Conservation (phyloP, 306 rosid genomes). For the Cicer yamashitae region DNA sequence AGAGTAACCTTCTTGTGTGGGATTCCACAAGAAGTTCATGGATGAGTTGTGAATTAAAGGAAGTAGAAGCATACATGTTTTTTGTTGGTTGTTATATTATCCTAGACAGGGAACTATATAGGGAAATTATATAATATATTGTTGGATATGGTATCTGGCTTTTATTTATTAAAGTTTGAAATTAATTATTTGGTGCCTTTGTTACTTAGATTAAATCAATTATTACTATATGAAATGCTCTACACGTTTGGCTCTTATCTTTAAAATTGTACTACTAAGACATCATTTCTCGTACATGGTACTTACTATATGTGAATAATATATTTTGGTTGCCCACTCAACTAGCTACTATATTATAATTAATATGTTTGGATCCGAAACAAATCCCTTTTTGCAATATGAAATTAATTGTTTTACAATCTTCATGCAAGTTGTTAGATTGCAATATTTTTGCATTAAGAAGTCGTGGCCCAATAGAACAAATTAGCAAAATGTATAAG, state of each 20-base stretch:
- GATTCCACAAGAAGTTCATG: conserved; percentile 49
- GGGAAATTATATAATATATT: conserved; percentile 7
- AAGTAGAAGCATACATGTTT: conserved; percentile 59
- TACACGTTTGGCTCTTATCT: too few species aligned
- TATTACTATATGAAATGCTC: neutral
- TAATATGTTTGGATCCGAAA: neutral
- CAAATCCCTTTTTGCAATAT: neutral
- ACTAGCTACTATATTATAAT: neutral
- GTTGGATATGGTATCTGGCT: conserved; percentile 18
- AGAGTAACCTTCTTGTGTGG: conserved; percentile 69
- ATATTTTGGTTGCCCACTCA: neutral
- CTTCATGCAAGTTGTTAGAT: conserved; percentile 47
- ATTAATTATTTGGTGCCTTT: neutral
- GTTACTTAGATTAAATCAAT: neutral
- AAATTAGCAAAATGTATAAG: conserved; percentile 32
- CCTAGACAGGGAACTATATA: neutral
- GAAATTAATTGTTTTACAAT: conserved; percentile 14
- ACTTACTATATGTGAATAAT: neutral
- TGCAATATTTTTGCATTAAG: conserved; percentile 25
- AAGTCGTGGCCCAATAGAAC: neutral
- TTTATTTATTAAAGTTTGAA: neutral
- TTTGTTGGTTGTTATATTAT: neutral
- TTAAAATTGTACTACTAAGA: too few species aligned
- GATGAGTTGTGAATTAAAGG: conserved; percentile 43
- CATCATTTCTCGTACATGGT: neutral